These are phyloP conservation scores for Pythium monospermum DNA, from an alignment of 352 stramenopile genomes.

Conservation along the genomic window DNA sequence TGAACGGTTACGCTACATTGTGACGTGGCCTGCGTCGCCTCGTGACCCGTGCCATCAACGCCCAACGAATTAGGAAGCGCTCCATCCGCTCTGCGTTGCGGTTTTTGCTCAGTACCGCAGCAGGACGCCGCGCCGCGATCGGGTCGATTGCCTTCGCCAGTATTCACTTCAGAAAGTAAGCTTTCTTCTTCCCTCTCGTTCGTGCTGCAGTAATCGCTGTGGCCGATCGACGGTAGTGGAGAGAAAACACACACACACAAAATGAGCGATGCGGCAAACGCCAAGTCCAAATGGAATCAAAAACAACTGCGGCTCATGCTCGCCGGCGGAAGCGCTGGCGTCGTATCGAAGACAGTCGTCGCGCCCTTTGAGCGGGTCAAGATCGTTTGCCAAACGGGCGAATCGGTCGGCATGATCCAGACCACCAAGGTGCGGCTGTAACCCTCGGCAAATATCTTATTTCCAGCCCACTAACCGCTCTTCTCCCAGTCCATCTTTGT, in stretches of 20 bases:
- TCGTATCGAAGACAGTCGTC: slow-evolving; percentile 78
- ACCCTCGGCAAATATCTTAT: not conserved
- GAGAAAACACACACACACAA: not conserved
- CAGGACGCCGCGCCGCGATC: slow-evolving; percentile 17
- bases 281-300: slow-evolving; percentile 41
- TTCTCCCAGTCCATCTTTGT: slow-evolving; percentile 36
- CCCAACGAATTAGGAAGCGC: too few species aligned
- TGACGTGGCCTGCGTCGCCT: slow-evolving; percentile 15
- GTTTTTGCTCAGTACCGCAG: too few species aligned
- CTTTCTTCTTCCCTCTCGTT: not conserved
- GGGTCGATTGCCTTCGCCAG: too few species aligned
- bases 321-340: slow-evolving; percentile 61
- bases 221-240: too few species aligned
- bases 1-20: not conserved
- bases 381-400: slow-evolving; percentile 78
- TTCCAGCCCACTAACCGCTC: not conserved
- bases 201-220: not conserved
- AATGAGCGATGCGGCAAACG: not conserved
- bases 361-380: slow-evolving; percentile 81
- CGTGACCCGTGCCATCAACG: too few species aligned
- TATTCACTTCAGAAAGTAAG: too few species aligned
- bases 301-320: slow-evolving; percentile 65
- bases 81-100: too few species aligned
- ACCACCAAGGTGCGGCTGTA: slow-evolving; percentile 35
- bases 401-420: slow-evolving; percentile 69